phyloP scores from a whole-genome alignment of 2,329 filamentous ascomycete species.

The Aspergillus novofumigatus region DNA sequence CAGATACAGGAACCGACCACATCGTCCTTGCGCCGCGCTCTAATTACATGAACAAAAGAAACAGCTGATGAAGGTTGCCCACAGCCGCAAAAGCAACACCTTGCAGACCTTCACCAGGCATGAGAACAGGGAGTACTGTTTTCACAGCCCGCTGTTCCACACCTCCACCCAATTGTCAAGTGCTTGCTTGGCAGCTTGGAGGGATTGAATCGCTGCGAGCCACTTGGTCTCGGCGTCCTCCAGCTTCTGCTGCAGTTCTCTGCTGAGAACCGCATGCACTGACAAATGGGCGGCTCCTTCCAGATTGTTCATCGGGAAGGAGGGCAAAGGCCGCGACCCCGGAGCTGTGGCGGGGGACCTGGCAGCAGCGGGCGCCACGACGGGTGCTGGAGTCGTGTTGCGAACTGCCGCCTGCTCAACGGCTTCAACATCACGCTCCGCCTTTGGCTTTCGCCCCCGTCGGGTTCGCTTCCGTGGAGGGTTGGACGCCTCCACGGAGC shows the following conservation, averaged over 20 bases:
- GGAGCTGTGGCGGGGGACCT: conserved; percentile 1
- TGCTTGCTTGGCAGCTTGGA: conserved; percentile 15
- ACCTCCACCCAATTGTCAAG: conserved; percentile 19
- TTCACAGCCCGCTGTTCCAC: conserved; percentile 14
- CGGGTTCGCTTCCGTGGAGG: conserved; percentile 4
- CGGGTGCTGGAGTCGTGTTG: not conserved
- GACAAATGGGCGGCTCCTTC: conserved; percentile 21
- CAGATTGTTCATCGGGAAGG: conserved; percentile 12
- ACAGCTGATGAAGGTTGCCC: not conserved
- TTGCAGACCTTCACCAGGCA: not conserved
- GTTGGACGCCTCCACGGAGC: not conserved
- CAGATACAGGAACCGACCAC: not conserved
- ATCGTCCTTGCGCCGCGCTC: not conserved
- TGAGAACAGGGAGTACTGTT: not conserved
- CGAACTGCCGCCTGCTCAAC: not conserved
- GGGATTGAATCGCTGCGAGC: conserved; percentile 37
- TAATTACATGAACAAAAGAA: not conserved
- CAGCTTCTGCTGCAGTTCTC: conserved; percentile 55
- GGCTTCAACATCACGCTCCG: not conserved
- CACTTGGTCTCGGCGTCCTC: conserved; percentile 55
- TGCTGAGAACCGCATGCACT: conserved; percentile 52
- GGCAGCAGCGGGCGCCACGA: not conserved
- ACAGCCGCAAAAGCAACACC: not conserved
- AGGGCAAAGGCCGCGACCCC: not conserved
- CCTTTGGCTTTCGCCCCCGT: conserved; percentile 7